Percentiles rank a stretch among this genome's conserved stretches.
phyloP scores from a whole-genome alignment of 2,329 filamentous ascomycete species.

The Neofusicoccum kwambonambiense region DNA sequence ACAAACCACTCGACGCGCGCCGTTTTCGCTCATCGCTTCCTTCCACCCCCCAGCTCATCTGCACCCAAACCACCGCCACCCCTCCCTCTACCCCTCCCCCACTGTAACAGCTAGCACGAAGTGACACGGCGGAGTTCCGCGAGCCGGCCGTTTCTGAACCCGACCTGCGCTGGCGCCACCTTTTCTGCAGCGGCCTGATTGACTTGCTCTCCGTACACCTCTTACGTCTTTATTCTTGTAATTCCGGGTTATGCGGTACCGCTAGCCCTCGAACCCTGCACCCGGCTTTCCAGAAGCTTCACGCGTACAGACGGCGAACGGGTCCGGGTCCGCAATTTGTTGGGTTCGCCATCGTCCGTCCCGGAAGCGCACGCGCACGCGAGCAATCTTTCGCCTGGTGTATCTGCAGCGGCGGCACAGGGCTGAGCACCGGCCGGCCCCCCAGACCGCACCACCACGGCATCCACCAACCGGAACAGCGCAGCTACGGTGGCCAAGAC shows the following conservation, averaged over 20 bases:
- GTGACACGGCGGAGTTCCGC: conserved; percentile 3
- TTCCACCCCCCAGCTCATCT: conserved; percentile 8
- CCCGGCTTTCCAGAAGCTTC: neutral
- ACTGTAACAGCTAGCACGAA: conserved; percentile 6
- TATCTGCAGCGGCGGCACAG: conserved; percentile 4
- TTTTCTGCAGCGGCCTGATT: neutral
- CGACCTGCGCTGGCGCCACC: neutral
- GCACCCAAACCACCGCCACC: conserved; percentile 5
- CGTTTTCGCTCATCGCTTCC: conserved; percentile 2
- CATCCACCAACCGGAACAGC: neutral
- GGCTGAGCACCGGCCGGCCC: conserved; percentile 9
- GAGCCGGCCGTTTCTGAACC: neutral
- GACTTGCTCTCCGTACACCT: neutral
- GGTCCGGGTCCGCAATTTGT: neutral
- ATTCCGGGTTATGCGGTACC: neutral
- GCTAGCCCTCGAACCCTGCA: neutral
- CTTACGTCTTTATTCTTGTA: neutral
- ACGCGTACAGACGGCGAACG: neutral
- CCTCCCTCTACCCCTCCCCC: conserved; percentile 7
- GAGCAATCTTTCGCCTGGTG: neutral
- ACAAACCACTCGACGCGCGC: neutral
- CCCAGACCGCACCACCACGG: neutral
- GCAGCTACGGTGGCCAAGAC: conserved; percentile 6
- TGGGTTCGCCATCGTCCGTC: neutral
- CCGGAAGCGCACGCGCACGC: neutral